phyloP scores from a whole-genome alignment of 2,329 filamentous ascomycete species.

The Emergomyces orientalis region DNA sequence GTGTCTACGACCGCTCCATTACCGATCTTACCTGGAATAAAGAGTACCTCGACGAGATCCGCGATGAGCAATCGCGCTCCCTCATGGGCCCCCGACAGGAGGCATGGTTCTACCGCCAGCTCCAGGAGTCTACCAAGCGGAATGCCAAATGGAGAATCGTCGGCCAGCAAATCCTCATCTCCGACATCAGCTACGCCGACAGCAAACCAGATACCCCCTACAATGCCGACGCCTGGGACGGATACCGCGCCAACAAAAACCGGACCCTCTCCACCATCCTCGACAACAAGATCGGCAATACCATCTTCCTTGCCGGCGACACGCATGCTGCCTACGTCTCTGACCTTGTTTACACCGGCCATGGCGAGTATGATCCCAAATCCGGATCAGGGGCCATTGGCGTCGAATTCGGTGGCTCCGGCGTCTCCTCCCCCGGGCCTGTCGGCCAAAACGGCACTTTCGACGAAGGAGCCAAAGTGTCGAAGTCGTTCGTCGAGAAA shows the following conservation, averaged over 20 bases:
- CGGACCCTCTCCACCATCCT: conserved; percentile 59
- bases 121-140: conserved; percentile 51
- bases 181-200: conserved; percentile 24
- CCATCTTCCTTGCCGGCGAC: conserved; percentile 63
- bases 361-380: conserved; percentile 41
- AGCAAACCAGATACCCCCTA: conserved; percentile 29
- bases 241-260: conserved; percentile 62
- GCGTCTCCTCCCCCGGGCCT: conserved; percentile 52
- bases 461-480: conserved; percentile 41
- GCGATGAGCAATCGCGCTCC: conserved; percentile 56
- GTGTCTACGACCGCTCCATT: conserved; percentile 59
- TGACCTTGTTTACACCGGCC: conserved; percentile 49
- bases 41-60: conserved; percentile 53
- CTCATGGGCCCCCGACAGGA: conserved; percentile 67
- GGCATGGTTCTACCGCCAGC: conserved; percentile 59
- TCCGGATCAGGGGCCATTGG: conserved; percentile 51
- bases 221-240: conserved; percentile 54
- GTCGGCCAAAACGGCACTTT: conserved; percentile 52
- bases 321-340: conserved; percentile 57
- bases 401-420: conserved; percentile 58
- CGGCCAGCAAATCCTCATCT: conserved; percentile 52
- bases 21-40: conserved; percentile 52
- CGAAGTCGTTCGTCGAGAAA: conserved; percentile 36
- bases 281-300: conserved; percentile 60
- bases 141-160: conserved; percentile 62